Evolutionary conservation across 179 eudicot species (phyloP).

Genomic region (Dionaea muscipula): DNA sequence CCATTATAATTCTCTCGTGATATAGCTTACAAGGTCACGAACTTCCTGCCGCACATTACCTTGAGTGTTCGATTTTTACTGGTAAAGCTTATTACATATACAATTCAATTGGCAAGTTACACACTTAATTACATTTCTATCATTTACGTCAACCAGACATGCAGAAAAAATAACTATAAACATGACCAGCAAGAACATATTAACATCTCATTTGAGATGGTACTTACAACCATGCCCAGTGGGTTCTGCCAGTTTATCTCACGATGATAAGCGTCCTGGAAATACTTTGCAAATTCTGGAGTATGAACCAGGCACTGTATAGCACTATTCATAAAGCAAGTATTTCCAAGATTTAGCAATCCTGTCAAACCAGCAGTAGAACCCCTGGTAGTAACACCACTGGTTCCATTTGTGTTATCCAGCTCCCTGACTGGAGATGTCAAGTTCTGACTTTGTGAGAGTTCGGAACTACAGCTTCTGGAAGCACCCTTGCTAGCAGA

Average conservation of each 20-base stretch:
- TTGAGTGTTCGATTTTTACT: neutral
- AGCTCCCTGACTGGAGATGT: conserved; percentile 33
- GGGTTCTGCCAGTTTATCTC: conserved; percentile 91
- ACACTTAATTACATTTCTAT: neutral
- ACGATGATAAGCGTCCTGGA: conserved; percentile 69
- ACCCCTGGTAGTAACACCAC: conserved; percentile 82
- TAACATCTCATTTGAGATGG: conserved; percentile 1
- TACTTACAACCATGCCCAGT: conserved; percentile 92
- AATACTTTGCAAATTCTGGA: conserved; percentile 79
- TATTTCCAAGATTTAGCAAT: conserved; percentile 81
- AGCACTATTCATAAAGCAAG: conserved; percentile 97
- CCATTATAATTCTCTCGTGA: no score
- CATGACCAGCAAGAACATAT: neutral
- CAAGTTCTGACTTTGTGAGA: conserved; percentile 32
- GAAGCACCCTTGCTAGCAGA: conserved; percentile 60
- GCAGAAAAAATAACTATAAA: neutral
- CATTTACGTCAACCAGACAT: neutral
- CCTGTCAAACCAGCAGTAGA: conserved; percentile 82
- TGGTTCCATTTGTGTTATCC: conserved; percentile 46
- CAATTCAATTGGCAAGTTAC: neutral
- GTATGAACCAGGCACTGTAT: conserved; percentile 97
- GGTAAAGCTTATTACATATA: neutral
- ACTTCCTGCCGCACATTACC: no score
- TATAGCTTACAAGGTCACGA: no score
- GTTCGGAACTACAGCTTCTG: conserved; percentile 46